These are phyloP conservation scores for Handroanthus guayacan DNA, from an alignment of 257 asterid species.

Conservation along the genomic window DNA sequence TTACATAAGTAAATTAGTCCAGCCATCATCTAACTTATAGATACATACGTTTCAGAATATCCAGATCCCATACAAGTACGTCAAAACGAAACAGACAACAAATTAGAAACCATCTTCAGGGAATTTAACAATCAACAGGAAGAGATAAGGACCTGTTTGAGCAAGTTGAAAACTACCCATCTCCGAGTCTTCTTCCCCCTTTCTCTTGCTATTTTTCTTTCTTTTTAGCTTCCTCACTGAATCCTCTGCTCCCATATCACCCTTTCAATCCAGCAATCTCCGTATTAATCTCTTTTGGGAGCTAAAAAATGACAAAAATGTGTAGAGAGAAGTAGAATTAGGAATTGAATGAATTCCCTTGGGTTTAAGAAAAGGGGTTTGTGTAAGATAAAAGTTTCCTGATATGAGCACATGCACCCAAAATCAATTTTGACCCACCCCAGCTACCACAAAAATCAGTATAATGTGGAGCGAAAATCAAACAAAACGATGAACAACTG, in stretches of 20 bases:
- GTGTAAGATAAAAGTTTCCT: too few species aligned
- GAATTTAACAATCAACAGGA: neutral
- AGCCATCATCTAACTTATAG: neutral
- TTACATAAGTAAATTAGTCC: too few species aligned
- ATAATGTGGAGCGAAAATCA: too few species aligned
- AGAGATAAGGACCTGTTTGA: slow-evolving; percentile 21
- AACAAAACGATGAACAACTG: too few species aligned
- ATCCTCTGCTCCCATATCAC: slow-evolving; percentile 42
- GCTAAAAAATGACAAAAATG: neutral
- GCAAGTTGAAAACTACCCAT: slow-evolving; percentile 20
- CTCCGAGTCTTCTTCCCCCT: slow-evolving; percentile 15
- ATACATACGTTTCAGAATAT: neutral
- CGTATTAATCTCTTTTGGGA: neutral
- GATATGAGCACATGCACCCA: too few species aligned
- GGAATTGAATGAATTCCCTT: neutral
- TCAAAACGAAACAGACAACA: neutral
- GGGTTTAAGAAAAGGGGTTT: neutral
- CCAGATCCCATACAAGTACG: neutral
- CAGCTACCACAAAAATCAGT: too few species aligned
- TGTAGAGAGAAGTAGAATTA: neutral
- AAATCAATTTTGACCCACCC: too few species aligned
- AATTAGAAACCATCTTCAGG: neutral
- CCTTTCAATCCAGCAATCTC: neutral
- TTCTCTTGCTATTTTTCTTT: slow-evolving; percentile 30
- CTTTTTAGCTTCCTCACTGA: slow-evolving; percentile 39